Conservation (phyloP, 2,329 filamentous ascomycete species). For the Hypoxylon sp. region DNA sequence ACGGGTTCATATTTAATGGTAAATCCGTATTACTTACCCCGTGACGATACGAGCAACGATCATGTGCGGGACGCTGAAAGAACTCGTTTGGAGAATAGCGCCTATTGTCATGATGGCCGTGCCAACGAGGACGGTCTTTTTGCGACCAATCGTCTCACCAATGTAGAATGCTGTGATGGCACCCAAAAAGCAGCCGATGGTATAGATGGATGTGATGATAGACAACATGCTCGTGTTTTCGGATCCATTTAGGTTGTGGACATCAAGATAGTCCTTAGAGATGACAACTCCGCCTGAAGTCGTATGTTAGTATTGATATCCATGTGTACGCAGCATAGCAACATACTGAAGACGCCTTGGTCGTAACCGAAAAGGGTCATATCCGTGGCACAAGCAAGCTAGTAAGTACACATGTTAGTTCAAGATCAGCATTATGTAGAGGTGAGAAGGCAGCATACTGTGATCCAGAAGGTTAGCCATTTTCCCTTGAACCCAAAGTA, state of each 20-base stretch:
- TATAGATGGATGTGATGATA: slow-evolving; percentile 59
- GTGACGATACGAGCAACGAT: slow-evolving; percentile 53
- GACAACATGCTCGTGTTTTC: slow-evolving; percentile 45
- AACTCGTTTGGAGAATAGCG: slow-evolving; percentile 41
- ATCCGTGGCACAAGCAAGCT: slow-evolving; percentile 44
- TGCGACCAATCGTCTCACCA: slow-evolving; percentile 56
- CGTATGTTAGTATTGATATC: slow-evolving; percentile 3
- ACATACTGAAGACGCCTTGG: slow-evolving; percentile 60
- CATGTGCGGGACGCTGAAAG: slow-evolving; percentile 49
- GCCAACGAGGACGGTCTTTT: slow-evolving; percentile 53
- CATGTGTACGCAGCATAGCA: background rate
- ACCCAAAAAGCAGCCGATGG: slow-evolving; percentile 54
- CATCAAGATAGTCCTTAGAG: slow-evolving; percentile 60
- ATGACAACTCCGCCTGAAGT: slow-evolving; percentile 57
- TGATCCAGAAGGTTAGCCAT: slow-evolving; percentile 46
- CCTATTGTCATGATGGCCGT: slow-evolving; percentile 52
- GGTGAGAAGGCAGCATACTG: slow-evolving; percentile 22
- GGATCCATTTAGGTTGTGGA: slow-evolving; percentile 54
- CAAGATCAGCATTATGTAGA: too few relatives aligned
- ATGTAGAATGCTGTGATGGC: slow-evolving; percentile 51
- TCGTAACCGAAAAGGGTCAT: slow-evolving; percentile 51
- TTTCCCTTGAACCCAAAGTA: slow-evolving; percentile 43
- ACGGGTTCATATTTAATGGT: background rate
- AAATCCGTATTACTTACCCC: slow-evolving; percentile 37
- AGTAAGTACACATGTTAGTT: slow-evolving; percentile 10